Base-by-base conservation (phyloP, 805 yeast genomes). In the Komagataella phaffii region DNA sequence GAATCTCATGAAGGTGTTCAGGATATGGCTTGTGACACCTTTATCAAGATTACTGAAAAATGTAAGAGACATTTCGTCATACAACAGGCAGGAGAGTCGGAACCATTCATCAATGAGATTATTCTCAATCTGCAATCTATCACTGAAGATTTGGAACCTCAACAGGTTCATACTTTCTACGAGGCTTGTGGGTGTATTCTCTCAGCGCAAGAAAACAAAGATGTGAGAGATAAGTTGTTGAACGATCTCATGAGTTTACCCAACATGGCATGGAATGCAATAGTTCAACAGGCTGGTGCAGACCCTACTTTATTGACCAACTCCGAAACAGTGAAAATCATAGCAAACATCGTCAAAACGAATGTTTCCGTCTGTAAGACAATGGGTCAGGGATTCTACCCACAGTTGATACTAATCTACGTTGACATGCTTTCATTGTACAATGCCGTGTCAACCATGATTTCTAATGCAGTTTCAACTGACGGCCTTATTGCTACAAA, bases 1-100 rank as follows among this genome's bases (percentile, higher is more conserved):
- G 99, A 93, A 75, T 89, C 97, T n/a, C 99, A 93, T 68, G 99
- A 91, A 68, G 99, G 99, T 72, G 99, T 93, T 55, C 99, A 93
- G 71, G 99, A 93, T 68, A 93, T 93, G 99, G 99, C 99, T 7
- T 93, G 99, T 74, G 99, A 93, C 68, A 93, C 99, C 0, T 93
- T 93, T 64, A 91, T 91, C 64, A 93, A 93, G 67, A 93, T 93
- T 66, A 88, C 96, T 19, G 83, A 80, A 58, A 93, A 93, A 70
- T 93, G 99, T 76, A 90, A 89, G 68, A 82, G 90, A 58, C 97
- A 91, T 68, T 93, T 93, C 68, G 96, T 91, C 45, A 84, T 85
- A 49, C 83, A 79, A 58, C 97, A 91, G 68, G 77, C 80, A 18
- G 84, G 83, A 56, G 98, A 95, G 70, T 65, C 77, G 6, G 95